Conservation (phyloP, 2,329 filamentous ascomycete species). For the Cryoendolithus antarcticus region DNA sequence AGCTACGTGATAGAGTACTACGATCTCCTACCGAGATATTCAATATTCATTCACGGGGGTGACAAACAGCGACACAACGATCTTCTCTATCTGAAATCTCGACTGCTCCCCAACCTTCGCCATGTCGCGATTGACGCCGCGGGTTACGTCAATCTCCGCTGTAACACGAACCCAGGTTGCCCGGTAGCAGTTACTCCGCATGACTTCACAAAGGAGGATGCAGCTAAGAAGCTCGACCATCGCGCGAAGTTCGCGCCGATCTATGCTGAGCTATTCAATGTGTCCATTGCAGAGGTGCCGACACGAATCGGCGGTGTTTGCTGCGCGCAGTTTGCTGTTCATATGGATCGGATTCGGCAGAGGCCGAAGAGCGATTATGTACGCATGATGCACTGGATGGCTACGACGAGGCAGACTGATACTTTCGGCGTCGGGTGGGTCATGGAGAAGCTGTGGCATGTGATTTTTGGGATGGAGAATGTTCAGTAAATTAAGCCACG, state of each 20-base stretch:
- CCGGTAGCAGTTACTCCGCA: neutral
- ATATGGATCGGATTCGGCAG: neutral
- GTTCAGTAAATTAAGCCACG: slow-evolving; percentile 1
- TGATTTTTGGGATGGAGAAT: slow-evolving; percentile 1
- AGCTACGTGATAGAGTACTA: neutral
- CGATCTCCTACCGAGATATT: neutral
- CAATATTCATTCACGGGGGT: neutral
- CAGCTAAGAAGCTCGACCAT: neutral
- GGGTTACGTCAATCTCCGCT: neutral
- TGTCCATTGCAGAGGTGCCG: neutral
- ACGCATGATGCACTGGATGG: neutral
- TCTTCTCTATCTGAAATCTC: neutral
- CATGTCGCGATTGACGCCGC: neutral
- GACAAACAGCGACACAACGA: neutral
- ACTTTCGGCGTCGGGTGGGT: neutral
- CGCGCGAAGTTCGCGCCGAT: neutral
- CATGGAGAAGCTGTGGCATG: slow-evolving; percentile 3
- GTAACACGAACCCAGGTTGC: neutral
- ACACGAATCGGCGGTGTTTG: neutral
- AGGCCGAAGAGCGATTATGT: neutral
- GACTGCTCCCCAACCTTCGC: too few species aligned
- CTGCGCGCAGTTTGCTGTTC: neutral
- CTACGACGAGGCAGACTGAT: neutral
- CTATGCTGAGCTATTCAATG: neutral
- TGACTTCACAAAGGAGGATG: neutral